Evolutionary conservation across 2,329 filamentous ascomycete genomes (phyloP), one percentile per base, ranked within the genome.

Genomic region (Xylariaceae sp.): DNA sequence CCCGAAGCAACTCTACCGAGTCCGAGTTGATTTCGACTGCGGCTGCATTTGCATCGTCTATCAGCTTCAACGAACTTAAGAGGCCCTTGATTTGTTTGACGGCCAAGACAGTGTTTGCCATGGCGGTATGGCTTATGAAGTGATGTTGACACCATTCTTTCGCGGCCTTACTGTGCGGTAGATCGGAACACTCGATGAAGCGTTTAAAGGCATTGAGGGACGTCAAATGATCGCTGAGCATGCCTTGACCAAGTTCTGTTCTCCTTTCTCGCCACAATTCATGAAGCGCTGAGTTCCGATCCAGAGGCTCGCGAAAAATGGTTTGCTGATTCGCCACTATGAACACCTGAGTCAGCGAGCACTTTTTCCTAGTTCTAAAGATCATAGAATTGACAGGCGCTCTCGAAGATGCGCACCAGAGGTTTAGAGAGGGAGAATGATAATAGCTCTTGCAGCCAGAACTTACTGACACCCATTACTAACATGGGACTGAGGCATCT

Each of bases 401-500:
- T n/a, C n/a, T n/a, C n/a, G n/a, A n/a, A n/a, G n/a, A n/a, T n/a
- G n/a, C n/a, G n/a, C n/a, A n/a, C n/a, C n/a, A n/a, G n/a, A n/a
- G n/a, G n/a, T n/a, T n/a, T n/a, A n/a, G n/a, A n/a, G n/a, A n/a
- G n/a, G n/a, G n/a, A n/a, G n/a, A n/a, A n/a, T n/a, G n/a, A n/a
- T n/a, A n/a, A n/a, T n/a, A n/a, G n/a, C n/a, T n/a, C n/a, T n/a
- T n/a, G 7, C 7, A 55, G 16, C 1, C 32, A 20, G 3, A 40
- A 46, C 25, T 47, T 38, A 2, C 36, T 25, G 2, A 44, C 45
- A 22, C 66, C 71, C 5, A 74, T 51, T 22, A 75, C 66, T 22
- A 77, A 52, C 53, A 77, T 67, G 0, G 74, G 72, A 49, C 76
- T 72, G 4, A 77, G 60, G 52, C 74, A 77, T 29, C 67, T 65